These are phyloP conservation scores for Novymonas esmeraldas DNA, from an alignment of 208 protist species.

Conservation along the genomic window DNA sequence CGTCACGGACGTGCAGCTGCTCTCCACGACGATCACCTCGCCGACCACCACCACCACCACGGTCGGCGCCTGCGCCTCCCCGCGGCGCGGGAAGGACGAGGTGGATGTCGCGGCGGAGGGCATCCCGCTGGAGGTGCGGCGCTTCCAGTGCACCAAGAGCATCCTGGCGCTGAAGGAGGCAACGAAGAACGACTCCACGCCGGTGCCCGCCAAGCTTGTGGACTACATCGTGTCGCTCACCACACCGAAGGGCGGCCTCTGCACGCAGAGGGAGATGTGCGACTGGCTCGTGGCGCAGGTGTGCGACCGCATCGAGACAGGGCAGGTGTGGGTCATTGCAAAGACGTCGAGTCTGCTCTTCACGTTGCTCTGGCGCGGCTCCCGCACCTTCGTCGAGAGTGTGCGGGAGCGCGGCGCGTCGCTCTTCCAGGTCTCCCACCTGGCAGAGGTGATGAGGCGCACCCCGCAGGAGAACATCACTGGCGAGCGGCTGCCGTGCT, in stretches of 20 bases:
- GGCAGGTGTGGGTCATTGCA: conserved; percentile 36
- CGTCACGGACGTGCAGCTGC: conserved; percentile 1
- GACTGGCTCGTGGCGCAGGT: conserved; percentile 44
- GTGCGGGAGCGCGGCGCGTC: conserved; percentile 4
- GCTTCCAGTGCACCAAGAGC: conserved; percentile 51
- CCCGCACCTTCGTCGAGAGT: conserved; percentile 21
- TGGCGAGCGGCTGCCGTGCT: conserved; percentile 26
- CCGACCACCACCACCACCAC: too few relatives aligned
- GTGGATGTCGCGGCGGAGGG: conserved; percentile 20
- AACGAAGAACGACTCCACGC: conserved; percentile 40
- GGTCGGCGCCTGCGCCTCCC: background rate
- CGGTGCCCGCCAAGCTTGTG: conserved; percentile 28
- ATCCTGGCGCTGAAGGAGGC: conserved; percentile 35
- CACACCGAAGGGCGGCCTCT: conserved; percentile 17
- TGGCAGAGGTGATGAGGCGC: conserved; percentile 11
- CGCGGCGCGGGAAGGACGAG: conserved; percentile 4
- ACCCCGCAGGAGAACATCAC: conserved; percentile 36
- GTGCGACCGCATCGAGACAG: conserved; percentile 32
- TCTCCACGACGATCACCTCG: too few relatives aligned
- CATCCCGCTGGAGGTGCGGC: conserved; percentile 18
- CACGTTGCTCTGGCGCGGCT: conserved; percentile 39
- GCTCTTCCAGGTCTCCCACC: conserved; percentile 16
- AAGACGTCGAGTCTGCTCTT: conserved; percentile 39
- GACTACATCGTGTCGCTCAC: conserved; percentile 32
- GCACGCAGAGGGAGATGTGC: conserved; percentile 41